Base-by-base conservation (phyloP, 768 basidiomycete species). In the Lentinus tigrinus region DNA sequence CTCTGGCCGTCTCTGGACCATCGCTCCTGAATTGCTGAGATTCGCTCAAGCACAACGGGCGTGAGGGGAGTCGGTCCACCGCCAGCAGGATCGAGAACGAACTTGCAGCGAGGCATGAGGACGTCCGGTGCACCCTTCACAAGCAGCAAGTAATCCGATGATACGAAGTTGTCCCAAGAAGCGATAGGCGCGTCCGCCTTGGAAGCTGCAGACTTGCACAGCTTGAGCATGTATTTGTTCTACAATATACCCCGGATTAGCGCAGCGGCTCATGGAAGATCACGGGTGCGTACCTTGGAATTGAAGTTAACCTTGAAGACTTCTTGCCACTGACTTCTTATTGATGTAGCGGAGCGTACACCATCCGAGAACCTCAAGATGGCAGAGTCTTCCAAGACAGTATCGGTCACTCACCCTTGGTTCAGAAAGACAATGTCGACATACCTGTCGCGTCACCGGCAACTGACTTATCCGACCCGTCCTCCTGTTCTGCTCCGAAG, bases 41-140 rank as follows among this genome's bases (percentile, higher is more conserved):
- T 72, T 4, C 67, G 63, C 11, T 70, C 68, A 21, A 70, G 66
- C 8, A 69, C 69, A 6, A 59, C 56, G 4, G 58, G 38, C 8
- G 69, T 62, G 13, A 85, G 68, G 0, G 70, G 69, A 1, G 36
- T 46, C 3, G 70, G 55, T 11, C 68, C 58, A 3, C 73, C 73
- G 3, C 77, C 78, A 1, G 68, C 60, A 0, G 78, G 70, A 55
- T 76, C 64, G 51, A 81, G 51, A 58, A 77, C 74, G 27, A 68
- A 63, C 0, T 76, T 66, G 61, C 80, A 81, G 52, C 74, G 74
- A 4, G 72, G 70, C 7, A 78, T 63, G 9, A 83, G 70, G 31
- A 81, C 64, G 53, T 86, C 84, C 0, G 84, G 84, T 1, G 84
- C 85, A 14, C 80, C 80, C 63, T 81, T 81, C 58, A 75, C 74